Percentiles rank a stretch among this genome's conserved stretches.
Conservation (phyloP, 768 basidiomycete genomes). For the Pleurotus djamor region DNA sequence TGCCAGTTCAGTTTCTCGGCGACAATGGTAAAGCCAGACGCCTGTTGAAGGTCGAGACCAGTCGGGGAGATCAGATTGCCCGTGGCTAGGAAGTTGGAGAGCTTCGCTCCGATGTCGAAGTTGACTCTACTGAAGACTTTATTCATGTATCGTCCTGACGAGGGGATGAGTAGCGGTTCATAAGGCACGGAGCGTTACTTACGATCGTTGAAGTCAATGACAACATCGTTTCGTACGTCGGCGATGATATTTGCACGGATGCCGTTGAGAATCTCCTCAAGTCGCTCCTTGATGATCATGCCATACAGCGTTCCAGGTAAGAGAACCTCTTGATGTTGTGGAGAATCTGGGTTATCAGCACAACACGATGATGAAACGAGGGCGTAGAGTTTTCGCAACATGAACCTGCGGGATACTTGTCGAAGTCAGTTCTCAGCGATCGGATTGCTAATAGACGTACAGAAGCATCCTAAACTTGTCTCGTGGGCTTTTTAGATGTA, state of each 20-base stretch:
- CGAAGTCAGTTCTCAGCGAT: background rate
- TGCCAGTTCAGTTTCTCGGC: slow-evolving; percentile 99
- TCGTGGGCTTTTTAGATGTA: slow-evolving; percentile 81
- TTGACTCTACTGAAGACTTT: slow-evolving; percentile 77
- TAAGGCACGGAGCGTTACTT: slow-evolving; percentile 23
- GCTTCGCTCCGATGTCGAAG: slow-evolving; percentile 87
- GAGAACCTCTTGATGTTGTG: slow-evolving; percentile 97
- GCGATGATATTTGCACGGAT: slow-evolving; percentile 65
- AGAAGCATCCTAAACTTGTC: slow-evolving; percentile 96
- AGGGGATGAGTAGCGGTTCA: background rate
- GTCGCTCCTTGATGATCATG: slow-evolving; percentile 97
- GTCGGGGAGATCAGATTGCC: slow-evolving; percentile 94
- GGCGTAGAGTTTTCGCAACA: slow-evolving; percentile 94
- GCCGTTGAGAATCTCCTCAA: slow-evolving; percentile 84
- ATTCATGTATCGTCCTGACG: slow-evolving; percentile 74
- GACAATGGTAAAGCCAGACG: slow-evolving; percentile 98
- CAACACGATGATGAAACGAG: slow-evolving; percentile 88
- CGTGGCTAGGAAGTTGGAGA: slow-evolving; percentile 95
- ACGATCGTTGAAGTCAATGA: slow-evolving; percentile 89
- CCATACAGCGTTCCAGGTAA: slow-evolving; percentile 90
- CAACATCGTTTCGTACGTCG: slow-evolving; percentile 76
- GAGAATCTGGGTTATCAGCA: slow-evolving; percentile 97
- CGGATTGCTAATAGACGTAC: slow-evolving; percentile 44
- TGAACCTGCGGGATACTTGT: slow-evolving; percentile 58
- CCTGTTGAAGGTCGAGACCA: slow-evolving; percentile 95